Conservation (phyloP, 2,329 filamentous ascomycete species). For the Beauveria medogensis region DNA sequence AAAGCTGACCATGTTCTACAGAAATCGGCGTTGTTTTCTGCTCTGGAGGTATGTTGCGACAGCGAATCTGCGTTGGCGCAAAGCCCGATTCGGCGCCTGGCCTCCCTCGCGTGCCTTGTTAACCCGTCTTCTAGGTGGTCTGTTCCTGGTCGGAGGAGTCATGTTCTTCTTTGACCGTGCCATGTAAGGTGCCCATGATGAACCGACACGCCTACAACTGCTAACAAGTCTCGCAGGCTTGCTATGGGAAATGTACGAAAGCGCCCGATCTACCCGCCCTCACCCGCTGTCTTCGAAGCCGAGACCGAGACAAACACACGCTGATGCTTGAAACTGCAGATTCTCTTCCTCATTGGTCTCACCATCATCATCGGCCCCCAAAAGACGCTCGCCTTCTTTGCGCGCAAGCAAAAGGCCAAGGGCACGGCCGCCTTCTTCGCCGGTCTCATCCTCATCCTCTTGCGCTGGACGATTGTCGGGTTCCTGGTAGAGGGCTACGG, state of each 20-base stretch:
- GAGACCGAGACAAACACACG: background rate
- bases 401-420: constrained; percentile 83
- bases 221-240: constrained; percentile 48
- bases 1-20: constrained; percentile 36
- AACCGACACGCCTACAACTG: background rate
- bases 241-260: constrained; percentile 87
- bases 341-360: constrained; percentile 94
- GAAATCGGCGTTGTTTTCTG: constrained; percentile 97
- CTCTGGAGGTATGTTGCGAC: constrained; percentile 70
- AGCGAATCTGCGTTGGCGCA: constrained; percentile 15
- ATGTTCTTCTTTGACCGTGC: constrained; percentile 97
- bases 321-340: constrained; percentile 41
- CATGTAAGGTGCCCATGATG: constrained; percentile 51
- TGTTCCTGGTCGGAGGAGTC: constrained; percentile 91
- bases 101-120: constrained; percentile 12
- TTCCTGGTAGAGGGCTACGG: constrained; percentile 90
- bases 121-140: constrained; percentile 54
- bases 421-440: constrained; percentile 82
- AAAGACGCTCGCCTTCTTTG: constrained; percentile 92
- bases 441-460: constrained; percentile 76
- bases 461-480: constrained; percentile 85
- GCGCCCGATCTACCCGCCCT: constrained; percentile 8
- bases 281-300: constrained; percentile 11
- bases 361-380: constrained; percentile 89
- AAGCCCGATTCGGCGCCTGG: background rate